These are phyloP conservation scores for Fusarium sp. DNA, from an alignment of 2,329 filamentous ascomycete genomes.

Conservation along the genomic window DNA sequence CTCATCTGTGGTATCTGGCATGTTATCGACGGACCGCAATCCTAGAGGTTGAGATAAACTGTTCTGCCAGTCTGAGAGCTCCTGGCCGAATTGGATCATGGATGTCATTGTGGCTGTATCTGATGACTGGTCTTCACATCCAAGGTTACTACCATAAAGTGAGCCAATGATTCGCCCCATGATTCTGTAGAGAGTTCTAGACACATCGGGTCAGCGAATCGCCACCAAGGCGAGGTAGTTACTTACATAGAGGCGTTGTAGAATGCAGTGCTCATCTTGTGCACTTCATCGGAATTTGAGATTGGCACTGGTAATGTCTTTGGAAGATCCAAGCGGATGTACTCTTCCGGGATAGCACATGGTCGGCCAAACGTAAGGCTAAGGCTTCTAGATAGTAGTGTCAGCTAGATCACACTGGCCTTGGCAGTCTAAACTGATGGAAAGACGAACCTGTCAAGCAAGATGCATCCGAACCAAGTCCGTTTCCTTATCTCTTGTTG, in stretches of 20 bases:
- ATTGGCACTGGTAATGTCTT: background rate
- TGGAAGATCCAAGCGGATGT: slow-evolving; percentile 20
- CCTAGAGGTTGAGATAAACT: background rate
- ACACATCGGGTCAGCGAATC: background rate
- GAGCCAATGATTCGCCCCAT: slow-evolving; percentile 13
- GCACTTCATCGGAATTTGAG: background rate
- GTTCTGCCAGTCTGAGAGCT: slow-evolving; percentile 22
- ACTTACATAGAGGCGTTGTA: slow-evolving; percentile 26
- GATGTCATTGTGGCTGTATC: slow-evolving; percentile 8
- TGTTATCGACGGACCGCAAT: background rate
- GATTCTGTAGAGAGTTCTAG: slow-evolving; percentile 14
- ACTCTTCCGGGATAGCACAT: slow-evolving; percentile 25
- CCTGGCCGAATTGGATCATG: slow-evolving; percentile 21
- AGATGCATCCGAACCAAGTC: slow-evolving; percentile 51
- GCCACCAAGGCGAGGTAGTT: accelerated
- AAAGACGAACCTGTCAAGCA: slow-evolving; percentile 22
- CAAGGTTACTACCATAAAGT: slow-evolving; percentile 26
- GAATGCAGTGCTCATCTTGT: slow-evolving; percentile 14
- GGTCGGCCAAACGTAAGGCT: slow-evolving; percentile 31
- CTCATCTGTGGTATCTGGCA: background rate
- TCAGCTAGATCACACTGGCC: accelerated
- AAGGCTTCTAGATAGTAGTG: background rate
- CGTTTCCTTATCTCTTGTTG: slow-evolving; percentile 59
- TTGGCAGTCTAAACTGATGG: too few species aligned
- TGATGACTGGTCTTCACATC: slow-evolving; percentile 4